phyloP scores from a whole-genome alignment of 257 asterid species.

The Nicotiana tomentosiformis region DNA sequence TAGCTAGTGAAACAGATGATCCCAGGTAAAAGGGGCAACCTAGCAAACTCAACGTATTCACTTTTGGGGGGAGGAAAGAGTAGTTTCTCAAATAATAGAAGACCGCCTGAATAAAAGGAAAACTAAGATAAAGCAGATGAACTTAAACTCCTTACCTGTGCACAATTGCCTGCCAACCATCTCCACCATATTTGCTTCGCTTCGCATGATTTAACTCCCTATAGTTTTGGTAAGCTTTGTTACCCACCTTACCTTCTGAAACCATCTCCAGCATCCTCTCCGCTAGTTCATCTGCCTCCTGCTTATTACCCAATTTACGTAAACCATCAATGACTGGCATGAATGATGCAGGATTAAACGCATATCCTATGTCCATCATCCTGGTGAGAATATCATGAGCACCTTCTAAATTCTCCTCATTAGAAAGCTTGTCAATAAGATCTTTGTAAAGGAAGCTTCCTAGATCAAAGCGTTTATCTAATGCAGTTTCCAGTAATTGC shows the following conservation, averaged over 20 bases:
- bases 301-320: slow-evolving; percentile 49
- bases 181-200: slow-evolving; percentile 30
- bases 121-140: neutral
- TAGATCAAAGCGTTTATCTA: slow-evolving; percentile 51
- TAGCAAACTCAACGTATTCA: neutral
- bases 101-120: neutral
- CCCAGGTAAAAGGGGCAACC: neutral
- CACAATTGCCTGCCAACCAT: slow-evolving; percentile 63
- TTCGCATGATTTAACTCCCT: slow-evolving; percentile 23
- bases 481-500: slow-evolving; percentile 58
- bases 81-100: neutral
- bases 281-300: slow-evolving; percentile 62
- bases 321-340: slow-evolving; percentile 82
- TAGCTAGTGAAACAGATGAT: neutral
- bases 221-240: slow-evolving; percentile 29
- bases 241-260: slow-evolving; percentile 35
- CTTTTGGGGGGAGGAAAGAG: neutral
- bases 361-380: slow-evolving; percentile 59
- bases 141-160: slow-evolving; percentile 45
- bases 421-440: slow-evolving; percentile 52
- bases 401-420: slow-evolving; percentile 44
- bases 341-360: slow-evolving; percentile 72
- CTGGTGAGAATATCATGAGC: slow-evolving; percentile 52
- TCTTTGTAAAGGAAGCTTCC: slow-evolving; percentile 56
- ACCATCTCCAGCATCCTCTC: slow-evolving; percentile 70